These are phyloP conservation scores for Salvia splendens DNA, from an alignment of 257 asterid species.

Conservation along the genomic window DNA sequence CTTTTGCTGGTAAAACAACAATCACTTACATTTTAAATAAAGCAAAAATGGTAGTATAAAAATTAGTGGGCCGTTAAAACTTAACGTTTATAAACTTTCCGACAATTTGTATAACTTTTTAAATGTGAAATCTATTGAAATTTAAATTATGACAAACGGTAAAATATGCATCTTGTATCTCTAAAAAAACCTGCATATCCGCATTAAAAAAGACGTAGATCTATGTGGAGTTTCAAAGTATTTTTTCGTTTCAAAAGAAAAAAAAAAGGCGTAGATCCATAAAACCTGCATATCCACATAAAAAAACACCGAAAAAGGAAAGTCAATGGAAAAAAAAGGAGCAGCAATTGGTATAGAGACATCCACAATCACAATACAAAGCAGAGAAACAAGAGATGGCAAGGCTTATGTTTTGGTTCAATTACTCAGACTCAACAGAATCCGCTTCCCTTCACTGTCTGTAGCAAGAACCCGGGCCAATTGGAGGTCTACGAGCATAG, in stretches of 20 bases:
- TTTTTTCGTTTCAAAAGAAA: neutral
- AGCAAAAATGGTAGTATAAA: too few species aligned
- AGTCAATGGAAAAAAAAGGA: too few species aligned
- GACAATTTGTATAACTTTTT: too few species aligned
- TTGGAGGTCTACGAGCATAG: conserved; percentile 69
- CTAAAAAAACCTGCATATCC: too few species aligned
- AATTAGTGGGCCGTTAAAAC: too few species aligned
- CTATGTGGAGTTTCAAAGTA: too few species aligned
- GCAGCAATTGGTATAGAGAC: neutral
- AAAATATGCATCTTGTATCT: too few species aligned
- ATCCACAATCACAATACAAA: conserved; percentile 2
- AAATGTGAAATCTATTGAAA: too few species aligned
- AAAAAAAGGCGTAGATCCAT: neutral
- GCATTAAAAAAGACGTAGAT: too few species aligned
- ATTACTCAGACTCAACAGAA: neutral
- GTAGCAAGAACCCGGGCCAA: conserved; percentile 80
- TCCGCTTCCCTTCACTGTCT: conserved; percentile 45
- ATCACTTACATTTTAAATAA: neutral
- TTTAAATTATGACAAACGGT: too few species aligned
- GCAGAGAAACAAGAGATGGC: conserved; percentile 12
- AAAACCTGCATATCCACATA: neutral
- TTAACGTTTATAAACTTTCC: too few species aligned
- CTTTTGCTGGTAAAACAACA: neutral
- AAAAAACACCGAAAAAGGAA: too few species aligned
- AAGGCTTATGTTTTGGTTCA: neutral